Evolutionary conservation across 139 green algal species (phyloP).

Genomic region (Chlamydomonas eustigma): DNA sequence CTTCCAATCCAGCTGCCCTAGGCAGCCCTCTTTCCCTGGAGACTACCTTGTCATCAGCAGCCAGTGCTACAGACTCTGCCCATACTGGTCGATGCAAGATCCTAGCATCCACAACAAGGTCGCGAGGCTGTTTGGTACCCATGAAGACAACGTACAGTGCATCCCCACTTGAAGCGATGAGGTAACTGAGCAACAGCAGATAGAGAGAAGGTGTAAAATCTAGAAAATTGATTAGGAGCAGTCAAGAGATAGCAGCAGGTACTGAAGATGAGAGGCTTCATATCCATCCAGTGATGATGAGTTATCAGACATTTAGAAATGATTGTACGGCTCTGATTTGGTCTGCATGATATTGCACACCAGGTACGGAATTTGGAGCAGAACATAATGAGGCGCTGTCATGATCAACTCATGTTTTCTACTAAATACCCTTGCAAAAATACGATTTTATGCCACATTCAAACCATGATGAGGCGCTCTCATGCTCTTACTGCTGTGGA

Average conservation of each 20-base stretch:
- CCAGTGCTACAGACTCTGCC: constrained; percentile 30
- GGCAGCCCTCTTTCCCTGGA: background rate
- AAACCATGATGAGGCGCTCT: too few species aligned
- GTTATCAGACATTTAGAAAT: background rate
- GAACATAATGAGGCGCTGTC: too few species aligned
- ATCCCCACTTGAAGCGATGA: constrained; percentile 43
- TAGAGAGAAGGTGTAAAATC: background rate
- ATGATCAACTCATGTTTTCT: too few species aligned
- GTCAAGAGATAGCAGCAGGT: background rate
- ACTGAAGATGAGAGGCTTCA: background rate
- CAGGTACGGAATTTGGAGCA: background rate
- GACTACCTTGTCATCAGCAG: constrained; percentile 25
- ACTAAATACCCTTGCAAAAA: too few species aligned
- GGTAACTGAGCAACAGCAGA: constrained; percentile 44
- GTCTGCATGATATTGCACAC: background rate
- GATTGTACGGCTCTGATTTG: background rate
- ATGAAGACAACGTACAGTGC: constrained; percentile 66
- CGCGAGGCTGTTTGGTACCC: constrained; percentile 41
- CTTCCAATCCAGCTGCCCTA: too few species aligned
- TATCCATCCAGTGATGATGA: background rate
- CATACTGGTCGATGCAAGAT: constrained; percentile 47
- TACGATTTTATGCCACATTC: too few species aligned
- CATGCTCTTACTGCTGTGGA: constrained; percentile 42
- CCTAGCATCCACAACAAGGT: constrained; percentile 49
- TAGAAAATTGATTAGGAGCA: background rate